Conservation (phyloP, 169 alveolate genomes). For the Blepharisma undulans region DNA sequence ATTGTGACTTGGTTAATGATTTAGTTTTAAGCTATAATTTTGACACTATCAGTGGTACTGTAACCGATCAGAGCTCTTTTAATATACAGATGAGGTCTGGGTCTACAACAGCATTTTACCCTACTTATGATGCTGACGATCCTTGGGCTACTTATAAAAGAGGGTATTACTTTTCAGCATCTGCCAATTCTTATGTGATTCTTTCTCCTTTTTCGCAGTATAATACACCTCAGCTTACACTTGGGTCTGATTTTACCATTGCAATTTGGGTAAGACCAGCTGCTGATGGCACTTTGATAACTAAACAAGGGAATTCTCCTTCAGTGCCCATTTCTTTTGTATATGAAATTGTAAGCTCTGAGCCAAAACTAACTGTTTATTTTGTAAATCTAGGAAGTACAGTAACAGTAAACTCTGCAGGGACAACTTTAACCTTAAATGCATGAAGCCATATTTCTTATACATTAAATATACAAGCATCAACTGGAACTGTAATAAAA, state of each 20-base stretch:
- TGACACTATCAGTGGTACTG: constrained; percentile 5
- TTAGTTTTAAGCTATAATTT: background rate
- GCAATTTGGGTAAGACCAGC: background rate
- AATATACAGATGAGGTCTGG: background rate
- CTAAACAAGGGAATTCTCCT: background rate
- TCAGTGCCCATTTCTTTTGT: background rate
- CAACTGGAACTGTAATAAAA: background rate
- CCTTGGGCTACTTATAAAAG: constrained; percentile 22
- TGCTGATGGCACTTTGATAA: background rate
- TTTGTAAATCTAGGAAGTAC: background rate
- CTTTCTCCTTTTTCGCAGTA: background rate
- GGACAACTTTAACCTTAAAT: background rate
- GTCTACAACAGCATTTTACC: background rate
- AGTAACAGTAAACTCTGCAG: background rate
- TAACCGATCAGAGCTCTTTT: background rate
- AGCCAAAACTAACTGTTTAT: background rate
- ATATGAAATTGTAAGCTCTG: background rate
- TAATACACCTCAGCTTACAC: background rate
- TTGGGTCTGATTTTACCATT: constrained; percentile 18
- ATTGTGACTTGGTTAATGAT: background rate
- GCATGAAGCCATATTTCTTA: background rate
- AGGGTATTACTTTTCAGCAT: constrained; percentile 9
- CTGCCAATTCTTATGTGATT: background rate
- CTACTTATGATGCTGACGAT: constrained; percentile 13
- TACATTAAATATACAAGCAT: background rate